Evolutionary conservation across 768 basidiomycete species (phyloP), one percentile per base, ranked within the genome.

Genomic region (Trametes sanguinea): DNA sequence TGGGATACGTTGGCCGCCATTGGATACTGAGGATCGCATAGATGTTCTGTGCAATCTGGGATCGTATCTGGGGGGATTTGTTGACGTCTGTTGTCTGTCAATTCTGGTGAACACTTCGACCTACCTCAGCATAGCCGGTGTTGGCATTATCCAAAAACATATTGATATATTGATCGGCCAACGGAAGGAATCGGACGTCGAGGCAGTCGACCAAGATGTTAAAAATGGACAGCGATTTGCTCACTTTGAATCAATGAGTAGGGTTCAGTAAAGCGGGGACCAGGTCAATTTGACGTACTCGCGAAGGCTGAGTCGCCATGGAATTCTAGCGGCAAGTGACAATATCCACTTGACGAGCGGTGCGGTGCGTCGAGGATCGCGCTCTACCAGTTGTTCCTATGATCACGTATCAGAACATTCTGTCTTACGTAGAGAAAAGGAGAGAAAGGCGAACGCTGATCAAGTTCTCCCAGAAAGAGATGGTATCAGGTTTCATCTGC

Each of bases 401-500:
- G 6, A 13, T 4, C 11, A 10, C 6, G 35, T 44, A 30, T 35
- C 14, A 48, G 58, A 4, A 29, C 14, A 35, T 60, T 51, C 30
- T 13, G 46, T 6, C 35, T 46, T 56, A 58, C 44, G 29, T 33
- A 22, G 42, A 29, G 44, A 29, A 7, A 65, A 68, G 13, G 5
- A 55, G 35, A 37, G 22, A 22, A 22, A 6, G 6, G 35, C 80
- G 64, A 61, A 87, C 86, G 64, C 79, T 80, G 69, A 92, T 80
- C 32, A 87, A 76, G 22, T 76, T 79, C 67, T 89, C 88, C 90
- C 92, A 94, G 63, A 90, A 87, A 8, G 77, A 72, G 32, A 91
- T 73, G 0, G 92, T 95, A 69, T 95, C 94, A 47, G 93, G 94
- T 66, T 91, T 92, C 70, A 95, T 89, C 64, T 89, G 87, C 7